Evolutionary conservation across 768 basidiomycete species (phyloP).

Genomic region (Candolleomyces eurysporus): DNA sequence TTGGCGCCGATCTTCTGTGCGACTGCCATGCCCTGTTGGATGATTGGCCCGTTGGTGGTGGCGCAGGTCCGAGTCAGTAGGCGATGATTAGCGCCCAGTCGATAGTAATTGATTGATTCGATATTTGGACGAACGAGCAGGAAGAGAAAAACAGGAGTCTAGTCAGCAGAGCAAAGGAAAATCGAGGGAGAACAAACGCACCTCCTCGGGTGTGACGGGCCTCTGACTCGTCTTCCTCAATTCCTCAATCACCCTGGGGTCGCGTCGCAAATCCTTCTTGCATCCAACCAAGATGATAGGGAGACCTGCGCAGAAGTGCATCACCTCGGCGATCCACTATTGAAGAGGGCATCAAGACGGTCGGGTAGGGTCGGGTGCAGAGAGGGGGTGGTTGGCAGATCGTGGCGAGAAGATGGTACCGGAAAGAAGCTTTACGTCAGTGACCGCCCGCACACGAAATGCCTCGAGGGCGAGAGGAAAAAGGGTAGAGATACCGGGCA

Average conservation of each 20-base stretch:
- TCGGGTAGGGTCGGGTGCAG: not conserved
- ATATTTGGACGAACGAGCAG: not conserved
- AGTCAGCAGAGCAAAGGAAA: not conserved
- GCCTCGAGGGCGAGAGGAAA: too few species aligned
- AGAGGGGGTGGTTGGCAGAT: not conserved
- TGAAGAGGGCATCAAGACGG: conserved; percentile 4
- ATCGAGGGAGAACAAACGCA: conserved; percentile 26
- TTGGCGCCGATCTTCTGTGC: conserved; percentile 96
- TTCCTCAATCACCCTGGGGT: conserved; percentile 91
- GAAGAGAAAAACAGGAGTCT: not conserved
- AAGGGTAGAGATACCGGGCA: too few species aligned
- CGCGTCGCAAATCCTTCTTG: conserved; percentile 97
- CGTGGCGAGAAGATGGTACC: not conserved
- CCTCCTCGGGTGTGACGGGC: conserved; percentile 93
- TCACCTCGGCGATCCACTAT: conserved; percentile 98
- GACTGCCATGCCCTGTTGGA: conserved; percentile 83
- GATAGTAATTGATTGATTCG: too few species aligned
- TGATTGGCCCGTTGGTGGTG: not conserved
- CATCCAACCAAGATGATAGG: conserved; percentile 98
- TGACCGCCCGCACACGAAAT: not conserved
- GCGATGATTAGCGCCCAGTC: too few species aligned
- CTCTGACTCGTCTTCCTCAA: conserved; percentile 91
- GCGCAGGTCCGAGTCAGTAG: too few species aligned
- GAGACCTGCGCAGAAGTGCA: conserved; percentile 93
- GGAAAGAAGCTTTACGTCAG: not conserved